Evolutionary conservation across 2,329 filamentous ascomycete species (phyloP).

Genomic region (Microascus cirrosus): DNA sequence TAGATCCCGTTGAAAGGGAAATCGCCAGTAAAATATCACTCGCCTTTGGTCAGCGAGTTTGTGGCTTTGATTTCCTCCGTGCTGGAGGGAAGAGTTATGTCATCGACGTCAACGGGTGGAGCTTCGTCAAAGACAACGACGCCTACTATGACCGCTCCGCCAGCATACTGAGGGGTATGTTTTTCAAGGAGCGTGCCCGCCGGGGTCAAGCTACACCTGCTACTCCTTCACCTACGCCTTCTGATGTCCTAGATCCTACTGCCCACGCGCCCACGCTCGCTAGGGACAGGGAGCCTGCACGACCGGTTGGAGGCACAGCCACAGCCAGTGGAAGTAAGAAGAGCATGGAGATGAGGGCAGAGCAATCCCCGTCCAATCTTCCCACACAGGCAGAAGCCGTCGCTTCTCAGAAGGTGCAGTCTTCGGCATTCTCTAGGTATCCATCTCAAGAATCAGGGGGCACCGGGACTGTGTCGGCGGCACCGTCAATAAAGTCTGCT

Average conservation of each 20-base stretch:
- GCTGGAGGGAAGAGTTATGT: slow-evolving; percentile 88
- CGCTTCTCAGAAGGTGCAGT: slow-evolving; percentile 3
- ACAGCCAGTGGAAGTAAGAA: slow-evolving; percentile 1
- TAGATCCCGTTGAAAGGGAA: slow-evolving; percentile 68
- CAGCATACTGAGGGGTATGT: slow-evolving; percentile 76
- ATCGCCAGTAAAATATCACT: slow-evolving; percentile 85
- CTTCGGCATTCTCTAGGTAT: not conserved
- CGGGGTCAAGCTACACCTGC: slow-evolving; percentile 43
- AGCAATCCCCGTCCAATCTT: not conserved
- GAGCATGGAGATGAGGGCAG: slow-evolving; percentile 3
- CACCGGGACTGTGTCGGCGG: slow-evolving; percentile 20
- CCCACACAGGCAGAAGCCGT: slow-evolving; percentile 3
- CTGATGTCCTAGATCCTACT: slow-evolving; percentile 25
- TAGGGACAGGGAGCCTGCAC: not conserved
- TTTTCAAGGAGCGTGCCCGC: slow-evolving; percentile 66
- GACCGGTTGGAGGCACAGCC: not conserved
- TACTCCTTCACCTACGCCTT: slow-evolving; percentile 27
- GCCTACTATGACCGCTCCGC: slow-evolving; percentile 94
- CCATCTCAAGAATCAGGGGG: not conserved
- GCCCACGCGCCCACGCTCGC: slow-evolving; percentile 16
- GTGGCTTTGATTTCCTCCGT: slow-evolving; percentile 87
- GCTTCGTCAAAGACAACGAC: slow-evolving; percentile 98
- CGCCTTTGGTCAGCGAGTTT: slow-evolving; percentile 89
- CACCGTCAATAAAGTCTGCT: slow-evolving; percentile 26
- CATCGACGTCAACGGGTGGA: slow-evolving; percentile 99